phyloP scores from a whole-genome alignment of 108 stramenopile species.

The Tribonema minus region DNA sequence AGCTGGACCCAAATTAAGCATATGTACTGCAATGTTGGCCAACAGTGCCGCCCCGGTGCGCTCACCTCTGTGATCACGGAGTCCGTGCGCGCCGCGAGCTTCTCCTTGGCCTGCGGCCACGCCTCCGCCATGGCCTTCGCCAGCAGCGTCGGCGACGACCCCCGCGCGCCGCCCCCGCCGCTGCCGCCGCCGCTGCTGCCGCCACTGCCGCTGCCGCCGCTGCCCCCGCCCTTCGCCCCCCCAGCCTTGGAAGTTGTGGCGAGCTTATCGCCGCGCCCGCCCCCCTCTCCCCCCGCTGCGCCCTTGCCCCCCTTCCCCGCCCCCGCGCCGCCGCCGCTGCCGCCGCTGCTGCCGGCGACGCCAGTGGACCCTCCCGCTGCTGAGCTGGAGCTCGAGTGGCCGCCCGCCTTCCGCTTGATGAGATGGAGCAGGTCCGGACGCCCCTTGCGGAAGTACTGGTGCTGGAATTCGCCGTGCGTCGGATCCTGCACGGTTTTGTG shows the following conservation, averaged over 20 bases:
- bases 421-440: constrained; percentile 9
- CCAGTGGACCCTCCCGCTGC: neutral
- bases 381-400: neutral
- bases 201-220: neutral
- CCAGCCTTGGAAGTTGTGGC: too few relatives aligned
- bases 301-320: neutral
- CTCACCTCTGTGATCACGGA: neutral
- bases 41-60: too few relatives aligned
- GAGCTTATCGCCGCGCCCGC: neutral
- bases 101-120: neutral
- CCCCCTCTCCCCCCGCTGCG: neutral
- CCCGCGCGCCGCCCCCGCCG: neutral
- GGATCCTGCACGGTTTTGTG: constrained; percentile 55
- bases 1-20: too few relatives aligned
- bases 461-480: constrained; percentile 49
- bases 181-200: neutral
- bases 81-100: neutral
- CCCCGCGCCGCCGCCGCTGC: too few relatives aligned
- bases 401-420: constrained; percentile 33
- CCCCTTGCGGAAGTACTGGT: constrained; percentile 41
- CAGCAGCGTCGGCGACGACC: neutral
- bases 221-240: too few relatives aligned
- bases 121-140: neutral
- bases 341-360: neutral
- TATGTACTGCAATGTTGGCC: too few relatives aligned